Conservation (phyloP, 192 early-diverging fungal species). For the Backusella tarrabulga region DNA sequence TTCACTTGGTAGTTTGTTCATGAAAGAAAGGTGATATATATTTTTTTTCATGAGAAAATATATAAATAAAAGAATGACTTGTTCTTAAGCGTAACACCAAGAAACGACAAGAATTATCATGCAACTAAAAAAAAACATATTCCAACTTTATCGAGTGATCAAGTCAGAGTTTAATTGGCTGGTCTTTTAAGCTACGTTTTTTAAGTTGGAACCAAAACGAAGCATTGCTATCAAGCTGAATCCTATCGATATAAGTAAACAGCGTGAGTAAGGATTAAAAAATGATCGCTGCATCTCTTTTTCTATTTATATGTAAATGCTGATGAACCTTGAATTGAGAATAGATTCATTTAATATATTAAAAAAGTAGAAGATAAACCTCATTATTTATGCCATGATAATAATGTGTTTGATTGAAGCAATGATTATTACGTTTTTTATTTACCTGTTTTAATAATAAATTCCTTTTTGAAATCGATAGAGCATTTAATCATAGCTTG, state of each 20-base stretch:
- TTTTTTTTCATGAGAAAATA: neutral
- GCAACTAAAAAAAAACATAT: neutral
- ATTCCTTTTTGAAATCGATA: neutral
- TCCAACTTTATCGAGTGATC: neutral
- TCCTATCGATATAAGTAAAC: too few relatives aligned
- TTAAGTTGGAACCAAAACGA: neutral
- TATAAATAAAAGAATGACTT: neutral
- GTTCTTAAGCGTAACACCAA: neutral
- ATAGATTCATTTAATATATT: too few relatives aligned
- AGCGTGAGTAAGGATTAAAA: neutral
- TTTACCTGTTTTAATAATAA: too few relatives aligned
- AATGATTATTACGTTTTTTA: too few relatives aligned
- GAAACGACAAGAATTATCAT: neutral
- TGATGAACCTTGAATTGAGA: too few relatives aligned
- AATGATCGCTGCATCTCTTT: neutral
- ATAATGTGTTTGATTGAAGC: too few relatives aligned
- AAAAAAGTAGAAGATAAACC: neutral
- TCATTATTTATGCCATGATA: too few relatives aligned
- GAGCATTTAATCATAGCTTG: neutral
- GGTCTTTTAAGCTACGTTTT: neutral
- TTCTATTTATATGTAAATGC: neutral
- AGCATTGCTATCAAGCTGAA: too few relatives aligned
- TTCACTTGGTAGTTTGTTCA: conserved; percentile 1
- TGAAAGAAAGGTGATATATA: neutral
- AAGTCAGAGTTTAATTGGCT: neutral